Conservation (phyloP, 2,329 filamentous ascomycete species). For the Colletotrichum tropicicola region DNA sequence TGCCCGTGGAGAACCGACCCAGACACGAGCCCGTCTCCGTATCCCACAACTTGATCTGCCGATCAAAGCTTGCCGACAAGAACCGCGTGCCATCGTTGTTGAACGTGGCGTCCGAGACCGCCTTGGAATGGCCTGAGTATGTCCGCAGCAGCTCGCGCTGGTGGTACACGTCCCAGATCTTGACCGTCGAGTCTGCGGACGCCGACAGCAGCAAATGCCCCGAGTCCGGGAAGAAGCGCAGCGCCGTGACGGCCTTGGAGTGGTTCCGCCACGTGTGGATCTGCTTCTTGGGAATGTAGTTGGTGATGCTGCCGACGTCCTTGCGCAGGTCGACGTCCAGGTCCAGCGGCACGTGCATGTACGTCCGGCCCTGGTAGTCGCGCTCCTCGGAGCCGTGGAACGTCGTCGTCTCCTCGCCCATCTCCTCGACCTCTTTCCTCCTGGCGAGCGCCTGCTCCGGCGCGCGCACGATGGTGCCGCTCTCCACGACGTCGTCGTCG, state of each 20-base stretch:
- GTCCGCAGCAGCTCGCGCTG: conserved; percentile 86
- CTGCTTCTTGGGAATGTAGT: conserved; percentile 94
- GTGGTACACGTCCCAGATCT: conserved; percentile 96
- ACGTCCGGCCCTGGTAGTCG: conserved; percentile 95
- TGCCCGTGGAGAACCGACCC: conserved; percentile 89
- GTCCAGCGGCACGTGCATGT: conserved; percentile 97
- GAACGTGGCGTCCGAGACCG: conserved; percentile 90
- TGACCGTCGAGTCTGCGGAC: conserved; percentile 90
- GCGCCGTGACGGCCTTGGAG: conserved; percentile 83
- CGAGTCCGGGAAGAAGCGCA: conserved; percentile 89
- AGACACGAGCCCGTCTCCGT: conserved; percentile 93
- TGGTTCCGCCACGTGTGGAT: conserved; percentile 90
- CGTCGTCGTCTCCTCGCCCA: conserved; percentile 80
- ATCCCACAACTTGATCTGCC: conserved; percentile 98
- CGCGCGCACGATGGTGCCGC: conserved; percentile 68
- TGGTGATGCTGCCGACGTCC: conserved; percentile 81
- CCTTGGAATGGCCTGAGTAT: conserved; percentile 91
- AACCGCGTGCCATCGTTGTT: conserved; percentile 85
- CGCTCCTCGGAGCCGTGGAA: conserved; percentile 86
- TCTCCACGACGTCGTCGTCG: conserved; percentile 76
- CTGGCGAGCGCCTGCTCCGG: conserved; percentile 62
- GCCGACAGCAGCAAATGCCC: conserved; percentile 90
- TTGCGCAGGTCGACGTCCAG: conserved; percentile 86
- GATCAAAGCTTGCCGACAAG: conserved; percentile 90
- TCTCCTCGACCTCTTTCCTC: conserved; percentile 66